Conservation (phyloP, 1,139 yeast species). For the Debaryomycetaceae sp. region DNA sequence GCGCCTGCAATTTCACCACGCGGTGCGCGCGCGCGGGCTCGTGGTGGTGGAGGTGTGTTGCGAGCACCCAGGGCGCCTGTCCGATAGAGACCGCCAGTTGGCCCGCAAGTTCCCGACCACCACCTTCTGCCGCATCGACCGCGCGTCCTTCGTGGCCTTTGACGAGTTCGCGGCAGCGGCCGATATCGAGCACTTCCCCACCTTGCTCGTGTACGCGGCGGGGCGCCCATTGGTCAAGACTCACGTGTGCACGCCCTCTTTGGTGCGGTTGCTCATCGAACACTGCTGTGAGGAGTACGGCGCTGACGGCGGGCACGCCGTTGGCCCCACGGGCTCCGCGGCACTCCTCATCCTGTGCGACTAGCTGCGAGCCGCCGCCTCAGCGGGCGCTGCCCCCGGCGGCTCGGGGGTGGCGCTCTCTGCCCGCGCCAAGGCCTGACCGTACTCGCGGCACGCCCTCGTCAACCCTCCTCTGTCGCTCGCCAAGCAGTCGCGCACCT, state of each 20-base stretch:
- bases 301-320: conserved; percentile 4
- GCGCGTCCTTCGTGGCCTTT: conserved; percentile 3
- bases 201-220: conserved; percentile 6
- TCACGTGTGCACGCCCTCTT: conserved; percentile 4
- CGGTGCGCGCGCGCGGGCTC: conserved; percentile 4
- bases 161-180: conserved; percentile 5
- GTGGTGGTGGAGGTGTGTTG: conserved; percentile 7
- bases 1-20: conserved; percentile 5
- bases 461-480: conserved; percentile 7
- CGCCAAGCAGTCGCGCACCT: conserved; percentile 7
- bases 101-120: conserved; percentile 4
- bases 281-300: conserved; percentile 8
- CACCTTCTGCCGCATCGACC: conserved; percentile 7
- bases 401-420: conserved; percentile 3
- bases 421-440: conserved; percentile 5
- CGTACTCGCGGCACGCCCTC: conserved; percentile 6
- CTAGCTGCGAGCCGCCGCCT: too few relatives aligned
- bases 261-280: conserved; percentile 7
- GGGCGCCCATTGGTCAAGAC: conserved; percentile 8
- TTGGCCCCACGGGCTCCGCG: too few relatives aligned
- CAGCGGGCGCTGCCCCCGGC: too few relatives aligned
- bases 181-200: conserved; percentile 5
- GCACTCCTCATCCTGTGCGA: too few relatives aligned
- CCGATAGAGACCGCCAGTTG: too few relatives aligned
- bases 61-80: too few relatives aligned